These are phyloP conservation scores for Liriodendron chinense DNA, from an alignment of 164 flowering plant genomes.

Conservation along the genomic window DNA sequence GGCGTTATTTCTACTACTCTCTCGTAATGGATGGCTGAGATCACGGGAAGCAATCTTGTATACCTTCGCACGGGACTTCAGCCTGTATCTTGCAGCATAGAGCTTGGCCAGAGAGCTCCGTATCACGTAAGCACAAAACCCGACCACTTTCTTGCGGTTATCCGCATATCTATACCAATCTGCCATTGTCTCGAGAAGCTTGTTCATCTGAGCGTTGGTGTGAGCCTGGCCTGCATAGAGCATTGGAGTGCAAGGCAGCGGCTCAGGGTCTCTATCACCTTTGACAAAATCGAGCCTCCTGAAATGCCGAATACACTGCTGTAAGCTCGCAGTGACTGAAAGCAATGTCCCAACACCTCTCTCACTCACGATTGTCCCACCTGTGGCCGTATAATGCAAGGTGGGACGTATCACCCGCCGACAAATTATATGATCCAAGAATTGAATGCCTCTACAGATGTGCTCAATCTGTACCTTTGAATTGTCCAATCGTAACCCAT, in stretches of 20 bases:
- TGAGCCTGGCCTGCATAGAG: conserved; percentile 93
- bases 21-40: conserved; percentile 77
- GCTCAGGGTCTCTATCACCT: conserved; percentile 97
- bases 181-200: conserved; percentile 94
- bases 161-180: conserved; percentile 98
- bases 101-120: conserved; percentile 94
- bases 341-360: conserved; percentile 94
- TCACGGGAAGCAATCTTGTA: conserved; percentile 78
- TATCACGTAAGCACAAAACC: conserved; percentile 93
- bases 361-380: conserved; percentile 75
- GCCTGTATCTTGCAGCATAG: conserved; percentile 91
- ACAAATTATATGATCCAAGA: conserved; percentile 86
- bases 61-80: conserved; percentile 94
- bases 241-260: conserved; percentile 95
- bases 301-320: conserved; percentile 79
- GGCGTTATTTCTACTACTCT: conserved; percentile 56
- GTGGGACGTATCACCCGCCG: conserved; percentile 83
- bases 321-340: conserved; percentile 87
- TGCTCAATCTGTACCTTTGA: conserved; percentile 81
- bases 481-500: conserved; percentile 66
- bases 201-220: conserved; percentile 94
- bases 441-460: conserved; percentile 73
- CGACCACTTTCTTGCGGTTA: conserved; percentile 91
- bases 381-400: conserved; percentile 65
- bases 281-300: conserved; percentile 73